Evolutionary conservation across 2,329 filamentous ascomycete genomes (phyloP), one percentile per base, ranked within the genome.

Genomic region (Aureobasidium sp.): DNA sequence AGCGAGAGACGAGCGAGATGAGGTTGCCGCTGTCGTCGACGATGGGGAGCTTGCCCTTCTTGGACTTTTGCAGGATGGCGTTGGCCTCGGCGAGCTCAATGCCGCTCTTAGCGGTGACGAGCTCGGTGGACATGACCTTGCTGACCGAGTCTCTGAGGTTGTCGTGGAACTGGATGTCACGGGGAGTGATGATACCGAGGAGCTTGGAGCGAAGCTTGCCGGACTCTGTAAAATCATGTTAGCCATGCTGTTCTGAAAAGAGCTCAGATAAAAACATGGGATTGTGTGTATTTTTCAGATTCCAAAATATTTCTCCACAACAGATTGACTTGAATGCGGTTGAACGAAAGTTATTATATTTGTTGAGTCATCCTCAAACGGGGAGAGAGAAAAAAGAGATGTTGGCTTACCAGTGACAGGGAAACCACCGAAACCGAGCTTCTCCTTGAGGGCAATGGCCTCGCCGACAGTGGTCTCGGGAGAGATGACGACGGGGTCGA

Each of bases 301-400:
- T 61, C 48, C 55, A 62, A 58, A 65, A 64, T 59, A 47, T 41
- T 66, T 71, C 66, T 74, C 72, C 71, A 72, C 72, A 71, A 64
- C 67, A 70, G 66, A 67, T 67, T 71, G 68, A 69, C 70, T 63
- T 68, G 79, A 85, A 87, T 95, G 83, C 90, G 91, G 94, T 93
- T 93, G 94, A 99, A 99, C 94, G 94, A 99, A 99, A 99, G 94
- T 97, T 97, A 97, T 89, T 85, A 81, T 76, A 76, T 83, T 57
- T 82, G 80, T 78, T 82, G 81, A 76, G 74, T 85, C 94, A 96
- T 96, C 90, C 91, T 81, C 61, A 57, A 58, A 13, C 58, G 42
- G 65, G 66, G 62, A 63, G 62, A 65, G 61, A 65, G 65, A 58
- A n/a, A 34, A 48, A 29, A 34, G 21, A 21, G 3, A 29, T 42